phyloP scores from a whole-genome alignment of 169 alveolate species.

The Cardiosporidium cionae region DNA sequence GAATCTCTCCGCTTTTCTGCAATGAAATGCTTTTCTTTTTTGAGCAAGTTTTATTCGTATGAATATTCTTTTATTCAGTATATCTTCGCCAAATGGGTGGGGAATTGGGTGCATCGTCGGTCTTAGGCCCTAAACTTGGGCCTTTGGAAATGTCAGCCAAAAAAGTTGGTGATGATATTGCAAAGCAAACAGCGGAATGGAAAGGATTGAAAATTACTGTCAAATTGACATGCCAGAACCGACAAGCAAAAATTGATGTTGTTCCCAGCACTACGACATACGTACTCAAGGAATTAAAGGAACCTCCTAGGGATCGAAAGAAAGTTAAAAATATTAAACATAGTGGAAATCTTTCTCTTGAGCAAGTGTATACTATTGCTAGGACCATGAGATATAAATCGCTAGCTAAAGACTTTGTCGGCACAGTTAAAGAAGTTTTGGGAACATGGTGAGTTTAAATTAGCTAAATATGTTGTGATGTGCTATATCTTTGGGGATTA shows the following conservation, averaged over 20 bases:
- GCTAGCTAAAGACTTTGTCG: conserved; percentile 76
- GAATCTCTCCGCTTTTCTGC: too few species aligned
- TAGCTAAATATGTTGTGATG: not conserved
- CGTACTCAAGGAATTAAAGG: conserved; percentile 87
- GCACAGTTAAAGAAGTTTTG: conserved; percentile 91
- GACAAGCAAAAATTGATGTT: conserved; percentile 83
- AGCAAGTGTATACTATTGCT: conserved; percentile 81
- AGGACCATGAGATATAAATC: conserved; percentile 77
- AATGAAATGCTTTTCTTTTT: too few species aligned
- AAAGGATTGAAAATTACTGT: conserved; percentile 86
- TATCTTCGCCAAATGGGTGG: conserved; percentile 94
- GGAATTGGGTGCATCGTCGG: conserved; percentile 94
- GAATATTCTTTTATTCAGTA: conserved; percentile 54
- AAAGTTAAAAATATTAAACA: conserved; percentile 90
- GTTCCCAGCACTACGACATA: conserved; percentile 92
- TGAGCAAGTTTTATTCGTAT: too few species aligned
- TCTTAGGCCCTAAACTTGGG: conserved; percentile 95
- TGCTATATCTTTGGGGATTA: not conserved
- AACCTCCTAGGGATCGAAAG: conserved; percentile 91
- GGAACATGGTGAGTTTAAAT: conserved; percentile 77
- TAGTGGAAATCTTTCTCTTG: conserved; percentile 89
- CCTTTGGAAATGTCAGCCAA: conserved; percentile 85
- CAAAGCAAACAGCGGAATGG: conserved; percentile 91
- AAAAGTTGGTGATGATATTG: conserved; percentile 95
- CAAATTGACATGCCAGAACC: conserved; percentile 57